These are phyloP conservation scores for Phytophthora lateralis DNA, from an alignment of 352 stramenopile genomes.

Conservation along the genomic window DNA sequence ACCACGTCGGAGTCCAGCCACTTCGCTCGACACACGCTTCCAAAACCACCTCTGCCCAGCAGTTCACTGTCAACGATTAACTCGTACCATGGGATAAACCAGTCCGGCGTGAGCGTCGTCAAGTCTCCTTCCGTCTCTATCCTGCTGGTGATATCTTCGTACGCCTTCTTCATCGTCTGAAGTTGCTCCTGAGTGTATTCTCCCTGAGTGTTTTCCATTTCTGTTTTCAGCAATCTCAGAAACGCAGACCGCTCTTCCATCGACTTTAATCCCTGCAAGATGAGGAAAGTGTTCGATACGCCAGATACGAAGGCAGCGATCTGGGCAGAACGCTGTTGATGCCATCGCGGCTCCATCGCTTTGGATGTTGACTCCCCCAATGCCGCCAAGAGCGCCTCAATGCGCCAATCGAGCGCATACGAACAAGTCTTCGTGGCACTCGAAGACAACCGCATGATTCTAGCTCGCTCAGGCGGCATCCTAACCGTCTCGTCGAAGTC, in stretches of 20 bases:
- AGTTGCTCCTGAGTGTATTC: not conserved
- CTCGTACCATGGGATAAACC: conserved; percentile 13
- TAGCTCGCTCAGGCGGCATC: not conserved
- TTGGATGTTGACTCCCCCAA: not conserved
- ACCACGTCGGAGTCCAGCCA: conserved; percentile 10
- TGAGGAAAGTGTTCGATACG: not conserved
- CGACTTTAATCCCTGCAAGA: conserved; percentile 2
- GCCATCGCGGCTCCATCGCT: not conserved
- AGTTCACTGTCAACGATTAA: conserved; percentile 1
- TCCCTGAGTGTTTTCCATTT: not conserved
- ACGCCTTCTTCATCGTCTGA: not conserved
- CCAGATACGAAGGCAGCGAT: not conserved
- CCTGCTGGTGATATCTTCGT: not conserved
- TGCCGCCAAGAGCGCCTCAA: not conserved
- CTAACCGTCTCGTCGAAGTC: not conserved
- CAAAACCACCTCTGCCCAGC: conserved; percentile 2
- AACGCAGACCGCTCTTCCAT: not conserved
- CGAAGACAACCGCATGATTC: conserved; percentile 1
- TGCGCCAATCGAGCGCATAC: not conserved
- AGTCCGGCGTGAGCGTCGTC: not conserved
- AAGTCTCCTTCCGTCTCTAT: not conserved
- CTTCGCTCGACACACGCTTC: not conserved
- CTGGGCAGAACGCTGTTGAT: not conserved
- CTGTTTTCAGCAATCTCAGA: not conserved
- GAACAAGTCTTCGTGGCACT: not conserved